Percentiles rank a stretch among this genome's conserved stretches.
These are phyloP conservation scores for Aspergillus tanneri DNA, from an alignment of 2,329 filamentous ascomycete species.

Conservation along the genomic window DNA sequence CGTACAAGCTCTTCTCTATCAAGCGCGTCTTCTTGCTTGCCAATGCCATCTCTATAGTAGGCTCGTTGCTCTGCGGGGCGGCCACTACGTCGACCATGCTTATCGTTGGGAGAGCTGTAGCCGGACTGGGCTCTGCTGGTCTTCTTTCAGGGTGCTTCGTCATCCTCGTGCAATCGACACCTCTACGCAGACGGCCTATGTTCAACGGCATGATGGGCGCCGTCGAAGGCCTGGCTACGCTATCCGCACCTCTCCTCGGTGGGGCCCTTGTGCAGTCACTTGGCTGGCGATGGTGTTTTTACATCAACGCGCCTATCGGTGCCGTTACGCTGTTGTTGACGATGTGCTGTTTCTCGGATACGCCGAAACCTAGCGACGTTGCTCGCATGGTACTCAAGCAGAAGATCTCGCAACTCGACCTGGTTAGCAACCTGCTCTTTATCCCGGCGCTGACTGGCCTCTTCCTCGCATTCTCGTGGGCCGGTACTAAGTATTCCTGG, in stretches of 20 bases:
- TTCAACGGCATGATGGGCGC: too few relatives aligned
- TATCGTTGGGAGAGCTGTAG: constrained; percentile 7
- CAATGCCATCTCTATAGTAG: constrained; percentile 3
- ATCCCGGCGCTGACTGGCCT: constrained; percentile 9
- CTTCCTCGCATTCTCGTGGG: constrained; percentile 29
- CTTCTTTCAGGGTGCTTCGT: too few relatives aligned
- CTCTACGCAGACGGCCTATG: too few relatives aligned
- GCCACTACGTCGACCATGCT: neutral
- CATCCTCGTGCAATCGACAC: too few relatives aligned
- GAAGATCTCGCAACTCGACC: constrained; percentile 34
- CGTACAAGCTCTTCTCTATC: constrained; percentile 6
- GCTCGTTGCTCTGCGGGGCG: constrained; percentile 4
- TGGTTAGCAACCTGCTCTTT: constrained; percentile 34
- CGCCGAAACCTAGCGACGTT: constrained; percentile 25
- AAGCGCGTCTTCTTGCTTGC: constrained; percentile 6
- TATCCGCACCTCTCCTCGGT: too few relatives aligned
- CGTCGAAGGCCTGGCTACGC: too few relatives aligned
- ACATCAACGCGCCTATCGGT: too few relatives aligned
- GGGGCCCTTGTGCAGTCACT: too few relatives aligned
- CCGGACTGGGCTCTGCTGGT: too few relatives aligned
- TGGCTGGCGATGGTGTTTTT: too few relatives aligned
- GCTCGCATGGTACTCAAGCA: constrained; percentile 26
- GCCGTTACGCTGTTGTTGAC: too few relatives aligned
- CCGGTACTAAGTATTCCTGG: constrained; percentile 42
- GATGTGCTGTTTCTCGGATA: constrained; percentile 46